These are phyloP conservation scores for Penicillium sp. DNA, from an alignment of 2,329 filamentous ascomycete genomes.

Conservation along the genomic window DNA sequence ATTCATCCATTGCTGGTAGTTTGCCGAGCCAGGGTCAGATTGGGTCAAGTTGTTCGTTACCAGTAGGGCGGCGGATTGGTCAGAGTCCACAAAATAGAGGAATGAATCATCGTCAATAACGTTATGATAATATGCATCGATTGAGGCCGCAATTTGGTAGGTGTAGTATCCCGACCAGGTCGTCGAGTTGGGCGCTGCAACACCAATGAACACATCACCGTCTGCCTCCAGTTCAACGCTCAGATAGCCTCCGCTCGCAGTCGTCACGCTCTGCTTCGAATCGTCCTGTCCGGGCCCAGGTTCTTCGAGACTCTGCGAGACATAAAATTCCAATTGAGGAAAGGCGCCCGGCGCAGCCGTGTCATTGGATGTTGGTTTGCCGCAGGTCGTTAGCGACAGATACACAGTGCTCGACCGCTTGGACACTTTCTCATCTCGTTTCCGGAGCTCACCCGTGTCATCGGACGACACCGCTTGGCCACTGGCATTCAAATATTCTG, in stretches of 20 bases:
- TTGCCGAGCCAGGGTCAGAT: conserved; percentile 44
- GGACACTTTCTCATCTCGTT: conserved; percentile 18
- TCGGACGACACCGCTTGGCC: conserved; percentile 15
- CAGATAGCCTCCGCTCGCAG: conserved; percentile 67
- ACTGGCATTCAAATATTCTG: conserved; percentile 26
- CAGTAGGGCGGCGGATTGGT: conserved; percentile 73
- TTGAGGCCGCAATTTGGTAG: conserved; percentile 77
- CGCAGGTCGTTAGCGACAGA: conserved; percentile 81
- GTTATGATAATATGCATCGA: conserved; percentile 72
- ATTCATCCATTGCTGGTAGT: conserved; percentile 56
- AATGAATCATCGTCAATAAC: conserved; percentile 53
- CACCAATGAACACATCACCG: conserved; percentile 70
- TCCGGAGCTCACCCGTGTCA: conserved; percentile 15
- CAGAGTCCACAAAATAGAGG: conserved; percentile 79
- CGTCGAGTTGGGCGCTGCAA: conserved; percentile 67
- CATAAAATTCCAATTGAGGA: conserved; percentile 73
- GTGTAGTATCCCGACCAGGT: conserved; percentile 67
- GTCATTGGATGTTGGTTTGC: conserved; percentile 63
- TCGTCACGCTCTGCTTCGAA: conserved; percentile 41
- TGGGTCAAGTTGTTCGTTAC: conserved; percentile 67
- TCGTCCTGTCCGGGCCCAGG: conserved; percentile 60
- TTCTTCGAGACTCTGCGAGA: conserved; percentile 66
- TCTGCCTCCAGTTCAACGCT: conserved; percentile 61
- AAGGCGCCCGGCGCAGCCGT: conserved; percentile 46
- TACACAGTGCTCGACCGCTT: conserved; percentile 58